Base-by-base conservation (phyloP, 2,329 filamentous ascomycete genomes). In the Pyrenophora tritici-repentis region DNA sequence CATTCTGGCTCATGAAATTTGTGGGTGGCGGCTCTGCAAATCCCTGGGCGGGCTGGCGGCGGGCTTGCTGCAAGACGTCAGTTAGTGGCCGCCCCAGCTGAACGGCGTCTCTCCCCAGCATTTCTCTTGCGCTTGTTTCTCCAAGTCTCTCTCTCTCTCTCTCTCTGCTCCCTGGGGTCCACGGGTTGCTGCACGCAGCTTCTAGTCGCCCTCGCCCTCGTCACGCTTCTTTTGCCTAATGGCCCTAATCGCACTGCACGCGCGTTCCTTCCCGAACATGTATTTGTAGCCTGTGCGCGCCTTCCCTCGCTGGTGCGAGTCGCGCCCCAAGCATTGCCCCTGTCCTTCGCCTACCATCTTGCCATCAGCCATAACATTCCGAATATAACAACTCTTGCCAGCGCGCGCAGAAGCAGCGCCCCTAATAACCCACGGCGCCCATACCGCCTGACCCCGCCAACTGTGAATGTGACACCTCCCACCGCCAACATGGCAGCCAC, bases 401-500 rank as follows among this genome's bases (percentile, higher is more conserved):
- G 20, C 37, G 14, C 37, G 37, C 34, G 34, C 41, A 44, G 17
- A 35, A 35, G 20, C 47, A 39, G 33, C 40, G 40, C 41, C 47
- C 39, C 45, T 36, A 26, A 37, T 42, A 36, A 32, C 20, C 32
- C 42, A 35, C 37, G 34, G 26, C 42, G 22, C 55, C 35, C 42
- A 55, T 26, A 38, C 56, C 42, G n/a, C 47, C 13, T n/a, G 26
- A 29, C n/a, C 29, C 38, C 42, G 35, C 50, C 37, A 16, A 7
- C 42, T 41, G 41, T 62, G 56, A 41, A 66, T 67, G 62, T 53
- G 44, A 56, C 45, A 17, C 43, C 10, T 29, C 26, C 32, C 46
- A 51, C 57, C 43, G 49, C 54, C 53, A 51, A 39, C 48, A 57
- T 54, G 50, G 49, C 53, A 57, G 51, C 59, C 38, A 62, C 61